Evolutionary conservation across 179 eudicot genomes (phyloP), one percentile per base, ranked within the genome.

Genomic region (Spinacia oleracea): DNA sequence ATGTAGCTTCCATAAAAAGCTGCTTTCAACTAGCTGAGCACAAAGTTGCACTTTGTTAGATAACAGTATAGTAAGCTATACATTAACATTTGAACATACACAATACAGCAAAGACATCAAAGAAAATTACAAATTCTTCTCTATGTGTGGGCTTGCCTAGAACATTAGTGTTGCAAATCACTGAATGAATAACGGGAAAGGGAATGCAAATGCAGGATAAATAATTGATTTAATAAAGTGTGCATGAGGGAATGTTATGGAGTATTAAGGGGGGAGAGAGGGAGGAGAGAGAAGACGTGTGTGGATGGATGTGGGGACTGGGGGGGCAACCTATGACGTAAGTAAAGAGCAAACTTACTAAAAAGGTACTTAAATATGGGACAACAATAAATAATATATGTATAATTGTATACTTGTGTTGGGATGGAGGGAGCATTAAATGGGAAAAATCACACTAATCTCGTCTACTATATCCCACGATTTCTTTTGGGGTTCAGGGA

Each of bases 21-120:
- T 51, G 81, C 96, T 87, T 84, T 92, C 98, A 79, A 94, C 97
- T 74, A 94, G 89, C 98, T 94, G 90, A 53, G n/a, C 15, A 65
- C 53, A 64, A 71, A 32, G 78, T 55, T 46, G 55, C 25, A 11
- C 31, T 55, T 51, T 5, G 74, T 83, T 23, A 84, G 77, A 75
- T 9, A 62, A 2, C 25, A 1, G 63, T 8, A 1, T 70, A 75
- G 34, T 27, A 62, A 60, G 38, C 42, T 46, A 48, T 45, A 38
- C 2, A 31, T 73, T 45, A 74, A 29, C 31, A 21, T 42, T 55
- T 0, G 18, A 42, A 42, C 55, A 74, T 9, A 74, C 58, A 66
- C 42, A 0, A 27, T 56, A 43, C 18, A 67, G 11, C 31, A 21
- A 31, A 34, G 70, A 69, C 74, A 67, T 40, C 9, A 68, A 66